Conservation (phyloP, 139 green algal species). For the Zygnema cylindricum region DNA sequence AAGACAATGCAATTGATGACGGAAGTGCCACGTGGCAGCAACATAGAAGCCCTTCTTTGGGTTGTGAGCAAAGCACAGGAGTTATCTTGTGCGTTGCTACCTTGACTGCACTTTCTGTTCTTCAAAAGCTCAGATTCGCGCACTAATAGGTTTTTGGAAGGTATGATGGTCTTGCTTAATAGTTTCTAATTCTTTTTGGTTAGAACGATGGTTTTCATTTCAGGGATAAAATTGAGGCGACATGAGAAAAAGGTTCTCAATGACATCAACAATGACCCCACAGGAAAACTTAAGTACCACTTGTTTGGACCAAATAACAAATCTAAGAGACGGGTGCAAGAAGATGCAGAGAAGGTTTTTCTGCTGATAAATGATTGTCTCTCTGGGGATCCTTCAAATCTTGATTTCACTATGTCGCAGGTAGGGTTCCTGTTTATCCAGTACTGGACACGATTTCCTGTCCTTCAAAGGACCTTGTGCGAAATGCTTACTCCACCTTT, state of each 20-base stretch:
- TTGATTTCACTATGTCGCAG: constrained; percentile 61
- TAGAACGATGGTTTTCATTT: neutral
- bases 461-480: constrained; percentile 5
- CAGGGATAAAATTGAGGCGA: constrained; percentile 58
- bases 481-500: neutral
- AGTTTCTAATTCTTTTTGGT: neutral
- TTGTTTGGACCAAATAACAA: constrained; percentile 30
- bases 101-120: no score
- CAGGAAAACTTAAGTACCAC: constrained; percentile 33
- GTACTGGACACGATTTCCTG: neutral
- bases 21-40: neutral
- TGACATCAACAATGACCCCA: constrained; percentile 56
- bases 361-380: constrained; percentile 58
- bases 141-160: no score
- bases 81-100: constrained; percentile 56
- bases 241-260: constrained; percentile 58
- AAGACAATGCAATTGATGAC: constrained; percentile 45
- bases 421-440: constrained; percentile 22
- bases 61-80: constrained; percentile 39
- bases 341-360: constrained; percentile 56
- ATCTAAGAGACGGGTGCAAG: constrained; percentile 37
- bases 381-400: constrained; percentile 41
- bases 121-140: no score
- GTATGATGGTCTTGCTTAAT: no score
- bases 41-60: constrained; percentile 45